Evolutionary conservation across 495 filamentous ascomycete species (phyloP), one percentile per base, ranked within the genome.

Genomic region (Penicillium chermesinum): DNA sequence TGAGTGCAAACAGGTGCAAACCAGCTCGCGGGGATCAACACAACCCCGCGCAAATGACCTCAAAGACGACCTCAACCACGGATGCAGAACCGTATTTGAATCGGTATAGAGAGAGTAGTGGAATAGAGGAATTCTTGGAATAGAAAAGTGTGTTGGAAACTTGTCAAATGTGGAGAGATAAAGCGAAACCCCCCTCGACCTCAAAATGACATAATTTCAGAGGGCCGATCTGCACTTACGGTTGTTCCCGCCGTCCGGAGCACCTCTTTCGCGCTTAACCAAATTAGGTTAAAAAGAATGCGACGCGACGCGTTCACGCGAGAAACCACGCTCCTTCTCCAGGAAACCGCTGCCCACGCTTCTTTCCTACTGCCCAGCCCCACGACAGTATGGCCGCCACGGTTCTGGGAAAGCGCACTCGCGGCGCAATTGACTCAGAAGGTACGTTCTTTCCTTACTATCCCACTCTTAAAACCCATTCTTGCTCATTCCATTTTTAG

Each of bases 381-480:
- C 39, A 41, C 18, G 10, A 5, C 15, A 64, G 55, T 27, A 89
- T 88, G 85, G 74, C 78, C 55, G 71, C 76, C 52, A 74, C 79
- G 45, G 76, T 84, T 41, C 53, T 66, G 33, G 68, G 68, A 44
- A 62, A 94, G 80, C 82, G 88, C 78, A 77, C 64, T 73, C 83
- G 73, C 66, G 69, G 62, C 69, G 71, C 53, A 54, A 64, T 60
- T 56, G 74, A 56, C 37, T 34, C 55, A 42, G 67, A 72, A 65
- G 82, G 87, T 88, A 85, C 44, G 15, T 42, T 50, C 35, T 16
- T 34, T 21, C 40, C 30, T 49, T 13, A 20, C 15, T 15, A n/a
- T n/a, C 38, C 35, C 13, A 10, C 22, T 32, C 33, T 46, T 45
- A 16, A 41, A 36, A 33, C 13, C n/a, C 18, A 12, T 17, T 17